phyloP scores from a whole-genome alignment of 768 basidiomycete species.

The Gyrodon lividus region DNA sequence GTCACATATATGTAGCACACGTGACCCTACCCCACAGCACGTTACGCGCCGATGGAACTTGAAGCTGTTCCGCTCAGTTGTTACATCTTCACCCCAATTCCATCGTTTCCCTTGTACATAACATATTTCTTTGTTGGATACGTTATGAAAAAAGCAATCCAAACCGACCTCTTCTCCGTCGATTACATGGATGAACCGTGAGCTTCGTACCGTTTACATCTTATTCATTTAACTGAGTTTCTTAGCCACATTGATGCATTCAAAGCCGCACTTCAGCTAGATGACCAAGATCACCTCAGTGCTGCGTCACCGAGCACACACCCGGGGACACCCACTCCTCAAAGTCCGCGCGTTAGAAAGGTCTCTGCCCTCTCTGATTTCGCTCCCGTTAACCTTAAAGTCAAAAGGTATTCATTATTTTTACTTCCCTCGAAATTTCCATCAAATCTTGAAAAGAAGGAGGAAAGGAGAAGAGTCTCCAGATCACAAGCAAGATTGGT shows the following conservation, averaged over 20 bases:
- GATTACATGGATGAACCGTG: slow-evolving; percentile 76
- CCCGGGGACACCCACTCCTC: slow-evolving; percentile 22
- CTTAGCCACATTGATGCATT: slow-evolving; percentile 73
- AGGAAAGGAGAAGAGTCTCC: slow-evolving; percentile 33
- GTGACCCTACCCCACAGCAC: no score
- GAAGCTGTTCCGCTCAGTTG: background rate
- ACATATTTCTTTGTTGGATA: background rate
- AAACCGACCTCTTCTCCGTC: slow-evolving; percentile 36
- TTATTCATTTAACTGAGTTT: slow-evolving; percentile 1
- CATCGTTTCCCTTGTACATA: background rate
- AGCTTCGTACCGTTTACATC: slow-evolving; percentile 19
- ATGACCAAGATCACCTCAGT: slow-evolving; percentile 42
- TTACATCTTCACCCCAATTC: background rate
- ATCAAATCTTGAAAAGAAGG: slow-evolving; percentile 29
- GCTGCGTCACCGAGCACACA: slow-evolving; percentile 19
- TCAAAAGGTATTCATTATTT: slow-evolving; percentile 55
- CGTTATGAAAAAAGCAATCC: slow-evolving; percentile 13
- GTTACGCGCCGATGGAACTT: no score
- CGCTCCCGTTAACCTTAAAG: slow-evolving; percentile 84
- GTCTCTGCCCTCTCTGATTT: slow-evolving; percentile 85
- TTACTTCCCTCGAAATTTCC: background rate
- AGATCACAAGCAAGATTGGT: slow-evolving; percentile 63
- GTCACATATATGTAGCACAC: no score
- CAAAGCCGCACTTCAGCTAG: slow-evolving; percentile 64
- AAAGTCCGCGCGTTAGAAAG: slow-evolving; percentile 62